Percentiles rank a stretch among this genome's conserved stretches.
phyloP scores from a whole-genome alignment of 208 protist genomes.

The Borovskyia barvae region DNA sequence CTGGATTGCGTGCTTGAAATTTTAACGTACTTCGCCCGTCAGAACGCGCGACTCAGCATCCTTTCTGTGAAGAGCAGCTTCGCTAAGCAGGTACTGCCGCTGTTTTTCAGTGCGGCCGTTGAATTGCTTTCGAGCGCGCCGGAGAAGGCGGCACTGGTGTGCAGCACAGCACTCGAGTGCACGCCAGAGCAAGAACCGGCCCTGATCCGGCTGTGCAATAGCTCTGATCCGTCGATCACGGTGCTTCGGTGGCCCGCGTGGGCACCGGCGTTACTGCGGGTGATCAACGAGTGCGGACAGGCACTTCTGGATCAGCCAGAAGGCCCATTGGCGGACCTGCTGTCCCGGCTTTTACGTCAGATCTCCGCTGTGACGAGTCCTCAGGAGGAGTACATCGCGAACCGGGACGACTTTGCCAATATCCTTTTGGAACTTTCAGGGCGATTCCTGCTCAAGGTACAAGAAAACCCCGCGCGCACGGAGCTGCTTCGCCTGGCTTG shows the following conservation, averaged over 20 bases:
- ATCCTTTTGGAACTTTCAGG: slow-evolving; percentile 48
- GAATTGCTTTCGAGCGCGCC: slow-evolving; percentile 19
- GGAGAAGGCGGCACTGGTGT: slow-evolving; percentile 50
- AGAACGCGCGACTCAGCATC: slow-evolving; percentile 49
- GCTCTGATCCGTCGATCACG: slow-evolving; percentile 50
- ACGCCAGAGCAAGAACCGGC: slow-evolving; percentile 30
- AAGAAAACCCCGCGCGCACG: slow-evolving; percentile 22
- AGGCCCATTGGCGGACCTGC: slow-evolving; percentile 24
- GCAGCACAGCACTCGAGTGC: slow-evolving; percentile 58
- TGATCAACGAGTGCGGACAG: slow-evolving; percentile 43
- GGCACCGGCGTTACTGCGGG: slow-evolving; percentile 44
- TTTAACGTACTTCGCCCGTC: slow-evolving; percentile 58
- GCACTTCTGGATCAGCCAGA: slow-evolving; percentile 39
- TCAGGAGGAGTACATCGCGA: slow-evolving; percentile 47
- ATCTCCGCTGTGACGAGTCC: slow-evolving; percentile 52
- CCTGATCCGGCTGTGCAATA: slow-evolving; percentile 33
- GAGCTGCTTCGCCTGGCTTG: slow-evolving; percentile 58
- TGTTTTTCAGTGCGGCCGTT: slow-evolving; percentile 54
- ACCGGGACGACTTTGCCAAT: slow-evolving; percentile 30
- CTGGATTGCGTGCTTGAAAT: slow-evolving; percentile 81
- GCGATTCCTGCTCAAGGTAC: slow-evolving; percentile 32
- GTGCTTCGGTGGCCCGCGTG: slow-evolving; percentile 54
- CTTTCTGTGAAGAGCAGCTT: slow-evolving; percentile 43
- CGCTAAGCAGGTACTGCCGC: slow-evolving; percentile 54
- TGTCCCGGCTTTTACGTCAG: slow-evolving; percentile 51